Percentiles rank a stretch among this genome's conserved stretches.
Evolutionary conservation across 2,329 filamentous ascomycete genomes (phyloP).

Genomic region (Xylariomycetidae sp.): DNA sequence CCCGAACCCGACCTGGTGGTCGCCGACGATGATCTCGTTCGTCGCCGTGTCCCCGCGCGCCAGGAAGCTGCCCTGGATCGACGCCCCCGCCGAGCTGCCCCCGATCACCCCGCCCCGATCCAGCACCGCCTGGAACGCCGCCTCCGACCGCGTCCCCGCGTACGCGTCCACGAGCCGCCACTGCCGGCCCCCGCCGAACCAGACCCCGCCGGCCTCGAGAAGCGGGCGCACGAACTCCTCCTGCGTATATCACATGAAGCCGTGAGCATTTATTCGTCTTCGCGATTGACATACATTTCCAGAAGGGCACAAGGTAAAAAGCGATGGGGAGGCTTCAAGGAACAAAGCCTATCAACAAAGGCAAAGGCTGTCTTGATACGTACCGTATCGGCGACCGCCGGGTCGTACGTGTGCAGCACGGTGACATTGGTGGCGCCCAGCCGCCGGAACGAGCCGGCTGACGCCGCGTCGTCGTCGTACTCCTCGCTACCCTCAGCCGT

Average conservation of each 20-base stretch:
- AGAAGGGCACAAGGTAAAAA: no score
- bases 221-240: conserved; percentile 26
- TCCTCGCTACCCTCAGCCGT: conserved; percentile 23
- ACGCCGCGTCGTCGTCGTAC: conserved; percentile 22
- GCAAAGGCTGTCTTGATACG: no score
- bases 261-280: no score
- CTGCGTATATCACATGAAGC: no score
- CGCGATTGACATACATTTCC: no score
- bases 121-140: conserved; percentile 23
- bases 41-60: conserved; percentile 26
- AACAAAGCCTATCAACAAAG: no score
- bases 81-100: conserved; percentile 26
- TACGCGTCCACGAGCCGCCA: conserved; percentile 30
- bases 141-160: conserved; percentile 26
- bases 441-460: conserved; percentile 21
- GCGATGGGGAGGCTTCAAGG: no score
- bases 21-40: conserved; percentile 27
- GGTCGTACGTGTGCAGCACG: conserved; percentile 29
- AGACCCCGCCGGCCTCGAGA: conserved; percentile 19
- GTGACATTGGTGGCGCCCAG: conserved; percentile 25
- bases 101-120: conserved; percentile 22
- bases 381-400: conserved; percentile 22
- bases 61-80: conserved; percentile 28
- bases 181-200: conserved; percentile 28
- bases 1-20: conserved; percentile 28